Evolutionary conservation across 352 stramenopile species (phyloP).

Genomic region (Pythium dissimile): DNA sequence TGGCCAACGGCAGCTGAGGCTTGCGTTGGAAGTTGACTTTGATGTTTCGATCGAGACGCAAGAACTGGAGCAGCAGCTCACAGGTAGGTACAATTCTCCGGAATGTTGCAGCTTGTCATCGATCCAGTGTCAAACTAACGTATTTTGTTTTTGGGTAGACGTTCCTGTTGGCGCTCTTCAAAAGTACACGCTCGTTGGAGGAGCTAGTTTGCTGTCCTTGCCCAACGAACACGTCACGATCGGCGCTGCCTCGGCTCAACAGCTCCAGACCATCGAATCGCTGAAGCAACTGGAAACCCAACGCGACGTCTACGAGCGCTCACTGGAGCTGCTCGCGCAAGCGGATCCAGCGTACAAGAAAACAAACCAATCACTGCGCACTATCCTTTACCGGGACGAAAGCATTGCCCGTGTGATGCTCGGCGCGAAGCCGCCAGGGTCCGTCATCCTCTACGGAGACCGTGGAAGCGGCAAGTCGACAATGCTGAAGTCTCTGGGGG

Average conservation of each 20-base stretch:
- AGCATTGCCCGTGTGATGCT: conserved; percentile 53
- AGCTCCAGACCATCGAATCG: background rate
- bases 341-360: conserved; percentile 39
- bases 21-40: conserved; percentile 26
- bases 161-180: conserved; percentile 48
- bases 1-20: conserved; percentile 12
- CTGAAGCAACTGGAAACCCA: background rate
- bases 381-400: conserved; percentile 48
- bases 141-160: conserved; percentile 22
- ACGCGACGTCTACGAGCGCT: background rate
- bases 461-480: conserved; percentile 80
- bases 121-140: background rate
- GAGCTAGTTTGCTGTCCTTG: conserved; percentile 27
- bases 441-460: conserved; percentile 65
- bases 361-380: conserved; percentile 41
- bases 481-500: conserved; percentile 43
- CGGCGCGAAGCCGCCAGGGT: conserved; percentile 53
- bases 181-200: conserved; percentile 56
- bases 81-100: conserved; percentile 27
- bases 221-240: conserved; percentile 31
- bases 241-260: conserved; percentile 24
- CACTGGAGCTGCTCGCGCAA: conserved; percentile 32
- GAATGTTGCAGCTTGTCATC: background rate
- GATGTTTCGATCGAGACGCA: conserved; percentile 45
- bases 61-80: conserved; percentile 38